Evolutionary conservation across 177 flowering plant species (phyloP).

Genomic region (Vitis hybrid): DNA sequence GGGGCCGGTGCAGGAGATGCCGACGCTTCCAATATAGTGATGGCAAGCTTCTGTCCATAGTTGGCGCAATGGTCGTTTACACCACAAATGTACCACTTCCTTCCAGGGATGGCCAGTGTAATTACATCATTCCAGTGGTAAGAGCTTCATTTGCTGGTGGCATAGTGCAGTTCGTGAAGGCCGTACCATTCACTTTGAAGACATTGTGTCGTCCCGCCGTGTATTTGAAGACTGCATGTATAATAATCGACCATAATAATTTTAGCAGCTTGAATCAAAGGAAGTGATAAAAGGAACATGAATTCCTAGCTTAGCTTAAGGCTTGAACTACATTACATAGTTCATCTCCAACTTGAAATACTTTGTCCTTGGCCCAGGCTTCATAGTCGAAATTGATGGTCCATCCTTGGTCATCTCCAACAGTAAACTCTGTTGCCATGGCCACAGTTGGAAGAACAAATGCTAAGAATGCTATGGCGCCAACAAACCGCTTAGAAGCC

Average conservation of each 20-base stretch:
- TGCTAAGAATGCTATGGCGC: neutral
- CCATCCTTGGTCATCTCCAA: slow-evolving; percentile 51
- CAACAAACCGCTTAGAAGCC: too few relatives aligned
- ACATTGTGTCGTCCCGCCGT: slow-evolving; percentile 23
- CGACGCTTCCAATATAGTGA: neutral
- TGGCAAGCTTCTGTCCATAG: slow-evolving; percentile 8
- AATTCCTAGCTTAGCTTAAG: too few relatives aligned
- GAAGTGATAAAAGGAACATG: too few relatives aligned
- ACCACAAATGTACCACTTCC: slow-evolving; percentile 35
- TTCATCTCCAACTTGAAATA: slow-evolving; percentile 9
- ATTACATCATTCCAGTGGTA: slow-evolving; percentile 19
- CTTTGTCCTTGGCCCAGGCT: slow-evolving; percentile 13
- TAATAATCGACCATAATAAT: too few relatives aligned
- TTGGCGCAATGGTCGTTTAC: slow-evolving; percentile 19
- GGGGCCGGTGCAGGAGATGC: too few relatives aligned
- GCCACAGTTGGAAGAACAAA: neutral
- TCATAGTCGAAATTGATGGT: slow-evolving; percentile 37
- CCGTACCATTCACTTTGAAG: slow-evolving; percentile 21
- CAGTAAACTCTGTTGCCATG: slow-evolving; percentile 4
- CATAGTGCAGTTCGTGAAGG: slow-evolving; percentile 11
- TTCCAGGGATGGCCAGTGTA: slow-evolving; percentile 12
- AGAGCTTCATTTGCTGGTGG: slow-evolving; percentile 8
- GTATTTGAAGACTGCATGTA: slow-evolving; percentile 23
- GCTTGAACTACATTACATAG: slow-evolving; percentile 2
- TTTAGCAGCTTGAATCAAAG: too few relatives aligned